Percentiles rank a stretch among this genome's conserved stretches.
phyloP scores from a whole-genome alignment of 1,284 basidiomycete species.

The Erythrobasidium hasegawianum region DNA sequence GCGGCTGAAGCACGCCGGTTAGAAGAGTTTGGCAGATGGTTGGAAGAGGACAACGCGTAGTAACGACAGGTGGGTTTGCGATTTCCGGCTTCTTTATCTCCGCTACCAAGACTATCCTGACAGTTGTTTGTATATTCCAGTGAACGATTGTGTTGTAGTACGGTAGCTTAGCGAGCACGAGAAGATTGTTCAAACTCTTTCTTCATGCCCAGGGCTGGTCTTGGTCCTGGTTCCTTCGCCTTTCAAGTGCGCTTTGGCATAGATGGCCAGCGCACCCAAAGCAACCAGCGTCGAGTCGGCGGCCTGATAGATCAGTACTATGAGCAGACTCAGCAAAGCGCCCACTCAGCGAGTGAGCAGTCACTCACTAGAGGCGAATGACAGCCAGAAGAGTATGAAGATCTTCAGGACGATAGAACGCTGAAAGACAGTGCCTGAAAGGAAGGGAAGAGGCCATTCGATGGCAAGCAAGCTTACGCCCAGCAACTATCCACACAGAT shows the following conservation, averaged over 20 bases:
- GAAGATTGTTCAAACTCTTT: not conserved
- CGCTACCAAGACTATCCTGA: too few relatives aligned
- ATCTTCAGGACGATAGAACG: conserved; percentile 21
- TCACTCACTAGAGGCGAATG: conserved; percentile 36
- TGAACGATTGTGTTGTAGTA: not conserved
- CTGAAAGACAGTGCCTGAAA: conserved; percentile 18
- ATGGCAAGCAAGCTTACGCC: conserved; percentile 60
- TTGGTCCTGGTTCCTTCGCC: conserved; percentile 14
- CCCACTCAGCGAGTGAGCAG: not conserved
- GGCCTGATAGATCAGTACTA: conserved; percentile 38
- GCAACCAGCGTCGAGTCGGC: conserved; percentile 37
- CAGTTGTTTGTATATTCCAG: not conserved
- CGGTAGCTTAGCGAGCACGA: not conserved
- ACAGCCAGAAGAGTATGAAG: conserved; percentile 33
- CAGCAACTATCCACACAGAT: conserved; percentile 49
- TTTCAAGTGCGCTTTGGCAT: conserved; percentile 8
- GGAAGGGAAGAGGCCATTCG: conserved; percentile 52
- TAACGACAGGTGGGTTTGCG: not conserved
- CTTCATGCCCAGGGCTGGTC: not conserved
- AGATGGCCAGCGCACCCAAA: conserved; percentile 30
- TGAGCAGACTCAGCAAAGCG: not conserved
- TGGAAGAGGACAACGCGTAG: conserved; percentile 52
- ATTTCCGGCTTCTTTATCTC: too few relatives aligned
- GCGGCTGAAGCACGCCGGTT: conserved; percentile 75
- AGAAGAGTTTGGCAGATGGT: conserved; percentile 82